Conservation (phyloP, 2,329 filamentous ascomycete species). For the Rhynchosporium graminicola region DNA sequence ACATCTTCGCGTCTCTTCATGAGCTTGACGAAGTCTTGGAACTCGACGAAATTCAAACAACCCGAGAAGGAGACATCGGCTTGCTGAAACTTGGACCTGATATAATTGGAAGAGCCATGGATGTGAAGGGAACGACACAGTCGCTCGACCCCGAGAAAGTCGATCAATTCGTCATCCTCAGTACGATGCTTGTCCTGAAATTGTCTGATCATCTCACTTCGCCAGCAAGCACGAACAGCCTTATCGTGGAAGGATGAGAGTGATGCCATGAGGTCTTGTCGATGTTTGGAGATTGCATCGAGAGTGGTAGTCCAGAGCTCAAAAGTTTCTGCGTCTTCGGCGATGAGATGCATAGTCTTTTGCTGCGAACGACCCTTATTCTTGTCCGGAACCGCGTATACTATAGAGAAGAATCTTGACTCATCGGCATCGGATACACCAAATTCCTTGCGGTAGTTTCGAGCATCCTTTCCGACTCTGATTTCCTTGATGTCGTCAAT, state of each 20-base stretch:
- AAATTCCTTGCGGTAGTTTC: slow-evolving; percentile 86
- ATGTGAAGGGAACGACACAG: slow-evolving; percentile 91
- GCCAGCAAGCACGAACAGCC: slow-evolving; percentile 83
- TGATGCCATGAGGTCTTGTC: slow-evolving; percentile 87
- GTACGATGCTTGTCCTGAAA: slow-evolving; percentile 53
- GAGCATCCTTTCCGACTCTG: slow-evolving; percentile 77
- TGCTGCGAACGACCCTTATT: slow-evolving; percentile 63
- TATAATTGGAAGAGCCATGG: slow-evolving; percentile 75
- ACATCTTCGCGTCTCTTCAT: slow-evolving; percentile 87
- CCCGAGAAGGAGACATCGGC: slow-evolving; percentile 67
- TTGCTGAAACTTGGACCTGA: slow-evolving; percentile 72
- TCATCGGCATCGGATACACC: slow-evolving; percentile 68
- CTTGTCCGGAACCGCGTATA: slow-evolving; percentile 78
- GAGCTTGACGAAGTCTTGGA: slow-evolving; percentile 77
- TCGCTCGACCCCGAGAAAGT: slow-evolving; percentile 75
- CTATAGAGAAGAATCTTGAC: slow-evolving; percentile 81
- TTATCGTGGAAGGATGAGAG: slow-evolving; percentile 83
- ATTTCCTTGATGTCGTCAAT: slow-evolving; percentile 96
- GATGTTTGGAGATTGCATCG: slow-evolving; percentile 79
- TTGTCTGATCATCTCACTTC: slow-evolving; percentile 74
- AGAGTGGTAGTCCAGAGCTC: slow-evolving; percentile 82
- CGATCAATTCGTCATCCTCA: slow-evolving; percentile 68
- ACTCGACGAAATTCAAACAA: slow-evolving; percentile 75
- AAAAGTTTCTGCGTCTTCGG: slow-evolving; percentile 70
- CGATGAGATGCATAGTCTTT: slow-evolving; percentile 87